These are phyloP conservation scores for Sporobolomyces pararoseus DNA, from an alignment of 768 basidiomycete species.

Conservation along the genomic window DNA sequence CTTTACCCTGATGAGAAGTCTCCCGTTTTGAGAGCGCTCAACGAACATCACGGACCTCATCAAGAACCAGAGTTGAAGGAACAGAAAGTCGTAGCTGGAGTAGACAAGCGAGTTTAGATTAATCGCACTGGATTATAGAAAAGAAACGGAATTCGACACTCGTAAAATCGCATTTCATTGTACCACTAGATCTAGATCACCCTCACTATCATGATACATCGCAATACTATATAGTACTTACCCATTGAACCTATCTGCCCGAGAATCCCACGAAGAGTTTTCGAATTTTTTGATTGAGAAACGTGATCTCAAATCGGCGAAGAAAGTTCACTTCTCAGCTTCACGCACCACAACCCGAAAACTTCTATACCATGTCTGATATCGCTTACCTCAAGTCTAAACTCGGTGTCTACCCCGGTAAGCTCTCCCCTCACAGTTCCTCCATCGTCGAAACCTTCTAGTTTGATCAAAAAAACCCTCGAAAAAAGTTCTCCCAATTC, in stretches of 20 bases:
- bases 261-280: no score
- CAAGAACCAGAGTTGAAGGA: background rate
- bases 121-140: no score
- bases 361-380: conserved; percentile 24
- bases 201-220: no score
- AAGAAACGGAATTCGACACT: no score
- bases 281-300: no score
- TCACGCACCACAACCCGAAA: no score
- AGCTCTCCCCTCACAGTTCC: background rate
- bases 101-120: background rate
- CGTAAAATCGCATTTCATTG: no score
- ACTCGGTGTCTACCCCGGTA: conserved; percentile 49
- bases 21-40: conserved; percentile 4
- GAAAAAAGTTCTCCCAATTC: conserved; percentile 1
- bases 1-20: conserved; percentile 49
- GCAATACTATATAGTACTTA: no score
- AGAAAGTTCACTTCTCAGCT: no score
- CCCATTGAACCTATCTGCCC: no score
- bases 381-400: conserved; percentile 39
- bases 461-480: background rate
- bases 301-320: no score
- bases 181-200: no score
- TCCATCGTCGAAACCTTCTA: background rate
- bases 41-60: conserved; percentile 21
- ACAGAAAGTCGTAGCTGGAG: conserved; percentile 1